Base-by-base conservation (phyloP, 2,329 filamentous ascomycete species). In the Ophiostoma ulmi region DNA sequence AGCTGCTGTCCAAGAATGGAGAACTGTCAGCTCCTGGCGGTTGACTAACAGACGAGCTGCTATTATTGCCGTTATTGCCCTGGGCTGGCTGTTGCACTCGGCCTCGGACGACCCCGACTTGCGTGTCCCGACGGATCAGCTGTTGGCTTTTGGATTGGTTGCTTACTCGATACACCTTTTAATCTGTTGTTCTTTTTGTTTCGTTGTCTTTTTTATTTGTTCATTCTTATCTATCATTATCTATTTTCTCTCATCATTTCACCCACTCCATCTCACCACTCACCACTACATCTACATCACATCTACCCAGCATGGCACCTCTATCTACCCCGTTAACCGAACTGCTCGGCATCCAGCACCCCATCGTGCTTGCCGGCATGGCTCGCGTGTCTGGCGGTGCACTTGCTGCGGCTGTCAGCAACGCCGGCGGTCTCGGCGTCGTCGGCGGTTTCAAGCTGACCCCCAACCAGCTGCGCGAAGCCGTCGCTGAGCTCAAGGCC, bases 341-440 rank as follows among this genome's bases (percentile, higher is more conserved):
- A 70, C 88, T 97, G 69, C 86, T 97, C 69, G 87, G 88, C 35
- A 97, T 97, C 80, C 84, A 90, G 75, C 93, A 97, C 81, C 94
- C 94, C 58, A 90, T 98, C 79, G 83, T 97, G 75, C 91, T 97
- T 26, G 94, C 94, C 44, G 94, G 94, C 76, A 98, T 98, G 94
- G 94, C 94, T 1, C 88, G 91, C 73, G 92, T 91, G 11, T 94
- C 91, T 0, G 90, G 90, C 72, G 92, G 90, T 0, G 85, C 84
- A 22, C 88, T 97, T 66, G 93, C 92, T 8, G 93, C 93, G 3
- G 92, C 93, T 6, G 92, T 97, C 52, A 95, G 91, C 77, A 96
- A 96, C 78, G 92, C 93, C 0, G 93, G 93, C 73, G 93, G 93
- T 0, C 87, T 97, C 0, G 91, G 91, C 69, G 91, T 92, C 75